Evolutionary conservation across 768 basidiomycete species (phyloP), one percentile per base, ranked within the genome.

Genomic region (Leccinum uliginosum): DNA sequence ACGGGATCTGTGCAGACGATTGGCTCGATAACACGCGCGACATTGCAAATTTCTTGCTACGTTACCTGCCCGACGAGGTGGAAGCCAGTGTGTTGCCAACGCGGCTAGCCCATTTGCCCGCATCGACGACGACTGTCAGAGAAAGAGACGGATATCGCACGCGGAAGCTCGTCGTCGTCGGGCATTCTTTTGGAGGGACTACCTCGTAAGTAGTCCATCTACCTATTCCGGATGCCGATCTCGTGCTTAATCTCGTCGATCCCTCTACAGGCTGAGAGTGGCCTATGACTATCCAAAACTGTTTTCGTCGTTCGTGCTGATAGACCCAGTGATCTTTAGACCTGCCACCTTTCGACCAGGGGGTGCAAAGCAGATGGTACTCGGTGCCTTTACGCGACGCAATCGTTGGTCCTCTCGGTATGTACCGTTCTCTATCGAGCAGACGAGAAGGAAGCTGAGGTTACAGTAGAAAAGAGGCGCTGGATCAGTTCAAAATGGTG

Each of bases 101-200:
- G 0, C 79, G 82, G 54, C 74, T 91, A 11, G 63, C 74, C 4
- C 80, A 80, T n/a, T 58, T 90, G 4, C 56, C 82, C 0, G 53
- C 66, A 0, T 60, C 67, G 7, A 76, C 83, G 54, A 71, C 81
- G 0, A 65, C 72, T 2, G 54, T 63, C 17, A 81, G 89, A 38
- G 65, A 68, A 35, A 57, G 58, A 2, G 61, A 68, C 19, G 89
- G 89, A 1, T 83, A 85, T 64, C 59, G 46, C 2, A 59, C 73
- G 5, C 80, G 87, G 32, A 81, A 71, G n/a, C 64, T 93, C 3
- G 75, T 93, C 21, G 83, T 77, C 5, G 73, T 93, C 4, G 93
- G 92, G 0, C 94, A 97, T 67, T 94, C 92, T 0, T 85, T 91
- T 52, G 91, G 94, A 19, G 93, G 89, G 2, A 86, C 85, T 65